A percentile compares a stretch with the other conserved stretches of the same genome.
These are phyloP conservation scores for Ajuga chamaepitys DNA, from an alignment of 257 asterid genomes.

Conservation along the genomic window DNA sequence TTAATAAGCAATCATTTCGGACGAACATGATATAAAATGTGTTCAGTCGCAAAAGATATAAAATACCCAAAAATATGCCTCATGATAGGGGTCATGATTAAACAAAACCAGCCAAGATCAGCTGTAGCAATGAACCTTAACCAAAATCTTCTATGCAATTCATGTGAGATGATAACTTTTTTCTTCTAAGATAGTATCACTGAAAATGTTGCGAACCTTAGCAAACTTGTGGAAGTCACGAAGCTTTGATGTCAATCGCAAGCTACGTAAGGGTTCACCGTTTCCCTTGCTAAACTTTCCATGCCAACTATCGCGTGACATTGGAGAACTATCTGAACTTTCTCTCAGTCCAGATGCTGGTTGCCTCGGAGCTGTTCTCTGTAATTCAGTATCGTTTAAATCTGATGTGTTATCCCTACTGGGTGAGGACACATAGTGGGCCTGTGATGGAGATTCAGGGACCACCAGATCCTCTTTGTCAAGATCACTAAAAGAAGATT, in stretches of 20 bases:
- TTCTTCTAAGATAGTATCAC: too few species aligned
- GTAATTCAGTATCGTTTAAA: conserved; percentile 49
- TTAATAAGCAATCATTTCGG: neutral
- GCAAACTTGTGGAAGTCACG: conserved; percentile 91
- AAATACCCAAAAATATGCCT: neutral
- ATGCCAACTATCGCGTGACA: conserved; percentile 65
- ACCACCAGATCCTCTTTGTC: conserved; percentile 65
- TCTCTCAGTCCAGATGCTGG: conserved; percentile 62
- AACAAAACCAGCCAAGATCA: neutral
- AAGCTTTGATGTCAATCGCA: conserved; percentile 80
- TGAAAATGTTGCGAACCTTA: conserved; percentile 47
- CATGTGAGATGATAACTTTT: neutral
- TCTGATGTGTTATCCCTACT: conserved; percentile 49
- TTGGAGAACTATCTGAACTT: conserved; percentile 61
- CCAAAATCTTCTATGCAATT: neutral
- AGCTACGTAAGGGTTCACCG: conserved; percentile 70
- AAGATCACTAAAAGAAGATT: conserved; percentile 56
- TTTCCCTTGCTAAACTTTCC: conserved; percentile 58
- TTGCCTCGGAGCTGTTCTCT: conserved; percentile 38
- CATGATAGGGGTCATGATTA: neutral
- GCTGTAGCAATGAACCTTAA: neutral
- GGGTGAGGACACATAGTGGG: conserved; percentile 46
- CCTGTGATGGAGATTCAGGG: conserved; percentile 55
- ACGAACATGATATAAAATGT: neutral
- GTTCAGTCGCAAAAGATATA: neutral